These are phyloP conservation scores for Starmerella vaccinii DNA, from an alignment of 805 yeast genomes.

Conservation along the genomic window DNA sequence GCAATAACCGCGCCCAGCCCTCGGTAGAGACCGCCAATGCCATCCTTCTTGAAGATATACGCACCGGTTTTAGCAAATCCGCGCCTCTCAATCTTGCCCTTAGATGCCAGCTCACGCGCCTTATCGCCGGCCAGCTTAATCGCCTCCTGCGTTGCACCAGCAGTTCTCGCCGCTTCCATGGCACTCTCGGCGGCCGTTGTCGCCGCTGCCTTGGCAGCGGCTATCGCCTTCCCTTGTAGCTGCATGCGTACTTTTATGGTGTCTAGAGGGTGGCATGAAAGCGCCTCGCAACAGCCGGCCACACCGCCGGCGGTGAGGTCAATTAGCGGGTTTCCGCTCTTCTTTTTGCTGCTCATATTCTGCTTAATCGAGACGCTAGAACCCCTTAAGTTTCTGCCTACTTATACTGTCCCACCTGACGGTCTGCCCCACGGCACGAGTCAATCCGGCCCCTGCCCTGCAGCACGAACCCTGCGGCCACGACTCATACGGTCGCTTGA, in stretches of 20 bases:
- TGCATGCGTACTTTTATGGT: constrained; percentile 98
- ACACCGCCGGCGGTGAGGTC: constrained; percentile 78
- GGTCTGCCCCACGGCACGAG: not conserved
- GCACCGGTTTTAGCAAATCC: constrained; percentile 80
- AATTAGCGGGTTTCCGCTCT: constrained; percentile 26
- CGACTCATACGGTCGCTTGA: not conserved
- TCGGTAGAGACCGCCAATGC: constrained; percentile 77
- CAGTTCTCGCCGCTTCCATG: constrained; percentile 16
- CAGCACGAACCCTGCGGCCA: constrained; percentile 1
- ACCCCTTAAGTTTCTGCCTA: not conserved
- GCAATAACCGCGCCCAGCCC: constrained; percentile 95
- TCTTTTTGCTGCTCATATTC: constrained; percentile 17
- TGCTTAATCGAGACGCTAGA: not conserved
- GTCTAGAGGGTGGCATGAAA: constrained; percentile 95
- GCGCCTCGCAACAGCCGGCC: constrained; percentile 95
- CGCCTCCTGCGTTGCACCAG: constrained; percentile 14
- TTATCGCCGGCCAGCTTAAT: constrained; percentile 16
- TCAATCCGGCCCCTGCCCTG: not conserved
- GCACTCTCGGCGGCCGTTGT: constrained; percentile 19
- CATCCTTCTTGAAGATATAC: constrained; percentile 66
- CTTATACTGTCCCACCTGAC: not conserved
- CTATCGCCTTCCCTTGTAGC: constrained; percentile 52
- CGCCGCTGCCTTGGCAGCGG: constrained; percentile 20
- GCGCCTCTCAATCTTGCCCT: constrained; percentile 43
- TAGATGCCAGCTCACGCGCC: constrained; percentile 30